Base-by-base conservation (phyloP, 345 rosid genomes). In the Hevea brasiliensis region DNA sequence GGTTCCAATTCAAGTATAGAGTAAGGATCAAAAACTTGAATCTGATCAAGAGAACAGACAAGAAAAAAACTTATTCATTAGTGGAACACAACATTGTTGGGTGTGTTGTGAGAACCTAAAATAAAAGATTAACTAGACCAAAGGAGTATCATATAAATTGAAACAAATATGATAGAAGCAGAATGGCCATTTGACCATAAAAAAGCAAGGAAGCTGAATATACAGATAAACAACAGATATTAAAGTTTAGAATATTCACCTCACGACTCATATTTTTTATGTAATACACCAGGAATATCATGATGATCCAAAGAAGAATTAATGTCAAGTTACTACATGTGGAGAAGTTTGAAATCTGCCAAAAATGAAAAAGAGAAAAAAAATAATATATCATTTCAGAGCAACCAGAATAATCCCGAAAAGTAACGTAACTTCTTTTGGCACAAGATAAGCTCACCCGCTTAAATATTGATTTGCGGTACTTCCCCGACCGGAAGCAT, bases 261-360 rank as follows among this genome's bases (percentile, higher is more conserved):
- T 95, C 99, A 7, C 86, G 80, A 32, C 98, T 95, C 86, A 88
- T 87, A 73, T 86, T 86, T 75, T 90, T 95, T 29, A 94, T 91
- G 89, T 95, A 95, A 81, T 81, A 90, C 50, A 93, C 86, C 73
- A 96, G 82, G 80, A 96, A 88, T 84, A 96, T 88, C 98, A 96
- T 91, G 53, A 87, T 59, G 35, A 84, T 83, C 98, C 99, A 93
- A 12, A 93, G 96, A 42, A 91, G 82, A 58, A 96, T 86, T 51
- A 93, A 78, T 0, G 94, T 92, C 87, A 95, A 78, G 87, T 95
- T 95, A 81, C 97, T 93, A 53, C 85, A 91, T 0, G 99, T 96
- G 48, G 94, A 96, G 83, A 96, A 89, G 83, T 91, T 93, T 24
- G 97, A 96, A 72, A 96, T 88, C 96, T 96, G 90, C 81, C 73